These are phyloP conservation scores for Alternaria hordeiaustralica DNA, from an alignment of 2,329 filamentous ascomycete species.

Conservation along the genomic window DNA sequence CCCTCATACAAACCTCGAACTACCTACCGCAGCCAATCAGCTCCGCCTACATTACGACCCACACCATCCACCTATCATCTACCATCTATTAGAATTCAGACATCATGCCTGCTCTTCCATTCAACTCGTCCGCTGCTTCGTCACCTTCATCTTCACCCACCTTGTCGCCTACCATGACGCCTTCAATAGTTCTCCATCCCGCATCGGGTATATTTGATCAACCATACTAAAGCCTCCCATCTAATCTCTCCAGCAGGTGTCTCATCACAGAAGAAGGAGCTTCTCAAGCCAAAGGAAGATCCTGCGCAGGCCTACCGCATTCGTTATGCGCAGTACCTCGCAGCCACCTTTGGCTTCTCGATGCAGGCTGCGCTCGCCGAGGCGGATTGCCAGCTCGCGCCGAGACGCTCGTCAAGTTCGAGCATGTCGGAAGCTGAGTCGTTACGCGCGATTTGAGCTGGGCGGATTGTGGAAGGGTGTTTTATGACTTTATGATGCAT, in stretches of 20 bases:
- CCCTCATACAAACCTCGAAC: conserved; percentile 35
- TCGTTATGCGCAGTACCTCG: conserved; percentile 50
- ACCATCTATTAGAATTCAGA: conserved; percentile 12
- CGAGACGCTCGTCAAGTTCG: conserved; percentile 44
- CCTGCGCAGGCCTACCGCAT: conserved; percentile 43
- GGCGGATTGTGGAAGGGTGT: conserved; percentile 1
- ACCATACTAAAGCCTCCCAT: conserved; percentile 43
- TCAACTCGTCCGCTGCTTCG: conserved; percentile 38
- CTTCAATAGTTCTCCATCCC: conserved; percentile 50
- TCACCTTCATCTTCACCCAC: conserved; percentile 45
- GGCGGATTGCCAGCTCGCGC: conserved; percentile 45
- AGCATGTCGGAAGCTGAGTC: conserved; percentile 46
- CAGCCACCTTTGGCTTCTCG: conserved; percentile 49
- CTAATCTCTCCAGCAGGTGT: conserved; percentile 44
- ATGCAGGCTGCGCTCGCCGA: conserved; percentile 48
- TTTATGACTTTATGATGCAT: conserved; percentile 34
- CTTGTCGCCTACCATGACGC: conserved; percentile 33
- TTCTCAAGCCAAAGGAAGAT: conserved; percentile 44
- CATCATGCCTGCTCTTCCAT: conserved; percentile 49
- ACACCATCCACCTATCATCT: neutral
- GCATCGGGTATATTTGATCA: conserved; percentile 50
- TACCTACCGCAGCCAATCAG: conserved; percentile 18
- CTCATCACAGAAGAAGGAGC: conserved; percentile 38
- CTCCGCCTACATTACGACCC: conserved; percentile 5
- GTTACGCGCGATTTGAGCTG: conserved; percentile 35